Evolutionary conservation across 2,329 filamentous ascomycete species (phyloP).

Genomic region (Zymoseptoria brevis): DNA sequence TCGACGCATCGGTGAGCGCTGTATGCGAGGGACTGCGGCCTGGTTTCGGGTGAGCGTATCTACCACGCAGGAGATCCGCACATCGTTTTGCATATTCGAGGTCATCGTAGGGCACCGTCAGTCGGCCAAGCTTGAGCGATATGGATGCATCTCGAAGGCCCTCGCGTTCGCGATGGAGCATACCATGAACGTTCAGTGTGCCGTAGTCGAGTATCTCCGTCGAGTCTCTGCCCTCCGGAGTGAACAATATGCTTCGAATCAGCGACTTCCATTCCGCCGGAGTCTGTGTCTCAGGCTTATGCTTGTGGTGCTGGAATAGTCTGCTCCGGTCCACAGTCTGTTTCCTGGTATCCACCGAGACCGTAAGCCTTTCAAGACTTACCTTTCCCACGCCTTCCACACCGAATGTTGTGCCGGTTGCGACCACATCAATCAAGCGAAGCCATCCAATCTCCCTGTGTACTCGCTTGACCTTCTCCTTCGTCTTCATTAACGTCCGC

Average conservation of each 20-base stretch:
- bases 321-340: slow-evolving; percentile 88
- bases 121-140: slow-evolving; percentile 78
- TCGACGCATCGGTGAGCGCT: slow-evolving; percentile 63
- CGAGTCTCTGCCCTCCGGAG: slow-evolving; percentile 72
- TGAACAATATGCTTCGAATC: slow-evolving; percentile 79
- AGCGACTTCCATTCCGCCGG: slow-evolving; percentile 94
- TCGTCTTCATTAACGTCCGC: slow-evolving; percentile 67
- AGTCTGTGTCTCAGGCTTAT: slow-evolving; percentile 53
- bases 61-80: slow-evolving; percentile 43
- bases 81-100: slow-evolving; percentile 55
- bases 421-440: slow-evolving; percentile 79
- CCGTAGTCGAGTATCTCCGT: slow-evolving; percentile 83
- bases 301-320: slow-evolving; percentile 73
- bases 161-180: slow-evolving; percentile 75
- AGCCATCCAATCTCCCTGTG: slow-evolving; percentile 86
- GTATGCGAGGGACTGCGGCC: slow-evolving; percentile 43
- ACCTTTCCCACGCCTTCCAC: slow-evolving; percentile 75
- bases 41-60: slow-evolving; percentile 22
- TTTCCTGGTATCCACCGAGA: slow-evolving; percentile 82
- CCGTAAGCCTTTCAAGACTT: slow-evolving; percentile 73
- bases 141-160: slow-evolving; percentile 86
- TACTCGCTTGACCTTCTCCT: slow-evolving; percentile 77
- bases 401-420: slow-evolving; percentile 68
- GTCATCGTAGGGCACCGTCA: slow-evolving; percentile 88
- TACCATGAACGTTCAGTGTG: slow-evolving; percentile 82